Evolutionary conservation across 176 grass and related monocot species (phyloP), one percentile per base, ranked within the genome.

Genomic region (Pontederia crassipes): DNA sequence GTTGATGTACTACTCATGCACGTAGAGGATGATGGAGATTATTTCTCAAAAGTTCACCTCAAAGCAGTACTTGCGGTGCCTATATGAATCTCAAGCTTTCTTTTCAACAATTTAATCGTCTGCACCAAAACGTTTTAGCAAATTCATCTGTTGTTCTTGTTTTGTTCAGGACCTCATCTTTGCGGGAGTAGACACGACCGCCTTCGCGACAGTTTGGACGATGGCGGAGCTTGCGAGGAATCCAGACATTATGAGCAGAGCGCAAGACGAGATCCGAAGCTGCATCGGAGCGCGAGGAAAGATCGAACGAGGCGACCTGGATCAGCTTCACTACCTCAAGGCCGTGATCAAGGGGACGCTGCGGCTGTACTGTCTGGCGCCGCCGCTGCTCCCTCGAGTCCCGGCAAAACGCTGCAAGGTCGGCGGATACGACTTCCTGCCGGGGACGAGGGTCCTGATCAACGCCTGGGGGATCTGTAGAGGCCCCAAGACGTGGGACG

Each of bases 221-320:
- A 68, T 68, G 65, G 14, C 24, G 52, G 65, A 68, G 65, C 29
- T 68, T 8, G 55, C 55, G 9, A 68, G 26, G 27, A 54, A 55
- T 11, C 65, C 64, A 2, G 12, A 52, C 2, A 17, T 52, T 48
- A 66, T 66, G 64, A 28, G 16, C 24, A 66, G 17, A 16, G 64
- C 64, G 1, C 64, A 66, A 14, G 46, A 9, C 1, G 65, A 68
- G 8, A 32, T 68, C 4, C 16, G 52, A 28, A 24, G 20, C 20
- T 24, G 20, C 20, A 14, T 55, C 8, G 27, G 28, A 0, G 10
- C 46, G 13, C 11, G 9, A 8, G 65, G 52, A 2, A 55, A 54
- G 15, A 45, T 29, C 0, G 14, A 20, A 17, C 3, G 40, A 0
- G 14, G 8, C 6, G 52, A 68, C 14, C 7, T 45, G 1, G 52